These are phyloP conservation scores for Mortierella polycephala DNA, from an alignment of 371 early-diverging fungal genomes.

Conservation along the genomic window DNA sequence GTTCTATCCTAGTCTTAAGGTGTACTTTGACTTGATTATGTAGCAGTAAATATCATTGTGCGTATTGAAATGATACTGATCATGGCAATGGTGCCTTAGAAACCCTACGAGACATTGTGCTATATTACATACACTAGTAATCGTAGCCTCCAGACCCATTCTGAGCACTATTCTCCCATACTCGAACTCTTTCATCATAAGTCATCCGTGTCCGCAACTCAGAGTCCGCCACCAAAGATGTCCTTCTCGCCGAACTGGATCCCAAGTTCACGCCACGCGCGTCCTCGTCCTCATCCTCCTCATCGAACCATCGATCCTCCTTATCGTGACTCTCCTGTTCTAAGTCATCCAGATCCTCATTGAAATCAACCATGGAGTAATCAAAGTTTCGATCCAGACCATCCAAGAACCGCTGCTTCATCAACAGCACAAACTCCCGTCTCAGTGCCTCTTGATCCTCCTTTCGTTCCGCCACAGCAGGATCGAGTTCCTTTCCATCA, in stretches of 20 bases:
- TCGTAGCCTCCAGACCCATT: conserved; percentile 50
- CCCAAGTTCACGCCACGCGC: background rate
- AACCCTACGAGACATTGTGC: background rate
- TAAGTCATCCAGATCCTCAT: conserved; percentile 51
- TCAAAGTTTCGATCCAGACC: conserved; percentile 44
- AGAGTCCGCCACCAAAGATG: background rate
- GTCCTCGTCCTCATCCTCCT: conserved; percentile 30
- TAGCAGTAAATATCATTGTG: too few species aligned
- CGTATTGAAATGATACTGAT: background rate
- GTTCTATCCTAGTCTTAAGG: too few species aligned
- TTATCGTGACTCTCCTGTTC: conserved; percentile 45
- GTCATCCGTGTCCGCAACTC: conserved; percentile 4
- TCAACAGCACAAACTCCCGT: conserved; percentile 38
- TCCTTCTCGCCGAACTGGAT: background rate
- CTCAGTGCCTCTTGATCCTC: conserved; percentile 34
- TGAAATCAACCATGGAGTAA: conserved; percentile 45
- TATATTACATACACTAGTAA: conserved; percentile 14
- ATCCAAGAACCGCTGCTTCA: conserved; percentile 50
- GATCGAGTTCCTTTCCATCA: conserved; percentile 19
- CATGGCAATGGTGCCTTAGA: background rate
- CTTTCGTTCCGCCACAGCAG: conserved; percentile 21
- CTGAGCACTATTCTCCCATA: conserved; percentile 44
- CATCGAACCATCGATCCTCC: conserved; percentile 48
- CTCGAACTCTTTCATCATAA: conserved; percentile 35
- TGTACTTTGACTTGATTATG: too few species aligned